Percentiles rank a stretch among this genome's conserved stretches.
These are phyloP conservation scores for Polygonum aviculare DNA, from an alignment of 148 eudicot species.

Conservation along the genomic window DNA sequence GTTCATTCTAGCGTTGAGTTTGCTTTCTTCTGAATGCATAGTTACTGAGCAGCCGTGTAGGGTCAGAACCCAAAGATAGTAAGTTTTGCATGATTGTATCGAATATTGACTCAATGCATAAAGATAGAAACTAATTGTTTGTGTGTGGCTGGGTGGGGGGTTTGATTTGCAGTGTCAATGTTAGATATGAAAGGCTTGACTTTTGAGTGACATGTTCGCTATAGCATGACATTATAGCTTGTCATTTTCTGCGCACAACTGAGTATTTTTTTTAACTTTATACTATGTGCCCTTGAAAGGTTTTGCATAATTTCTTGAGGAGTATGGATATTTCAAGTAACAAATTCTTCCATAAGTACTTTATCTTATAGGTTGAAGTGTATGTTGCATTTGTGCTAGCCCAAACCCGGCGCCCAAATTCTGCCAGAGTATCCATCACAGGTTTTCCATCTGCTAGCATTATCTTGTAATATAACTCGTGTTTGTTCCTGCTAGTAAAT, in stretches of 20 bases:
- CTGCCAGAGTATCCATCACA: constrained; percentile 53
- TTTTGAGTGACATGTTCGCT: not conserved
- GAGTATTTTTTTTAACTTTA: not conserved
- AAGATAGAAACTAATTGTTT: not conserved
- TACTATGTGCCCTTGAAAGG: not conserved
- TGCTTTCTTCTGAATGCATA: not conserved
- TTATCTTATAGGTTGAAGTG: constrained; percentile 61
- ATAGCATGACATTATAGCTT: not conserved
- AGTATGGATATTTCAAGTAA: not conserved
- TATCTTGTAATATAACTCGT: not conserved
- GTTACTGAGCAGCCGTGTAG: not conserved
- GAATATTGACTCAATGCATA: not conserved
- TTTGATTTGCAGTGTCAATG: not conserved
- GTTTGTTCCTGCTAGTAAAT: not conserved
- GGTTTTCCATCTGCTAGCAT: constrained; percentile 27
- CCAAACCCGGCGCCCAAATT: constrained; percentile 62
- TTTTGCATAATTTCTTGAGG: not conserved
- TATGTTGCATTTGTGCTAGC: constrained; percentile 62
- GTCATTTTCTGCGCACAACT: not conserved
- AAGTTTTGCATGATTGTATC: too few species aligned
- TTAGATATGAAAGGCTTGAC: not conserved
- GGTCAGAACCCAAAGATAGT: too few species aligned
- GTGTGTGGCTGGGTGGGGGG: too few species aligned
- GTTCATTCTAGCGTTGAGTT: not conserved
- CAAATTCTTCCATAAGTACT: not conserved